Conservation (phyloP, 148 eudicot genomes). For the Pouteria glomerata region DNA sequence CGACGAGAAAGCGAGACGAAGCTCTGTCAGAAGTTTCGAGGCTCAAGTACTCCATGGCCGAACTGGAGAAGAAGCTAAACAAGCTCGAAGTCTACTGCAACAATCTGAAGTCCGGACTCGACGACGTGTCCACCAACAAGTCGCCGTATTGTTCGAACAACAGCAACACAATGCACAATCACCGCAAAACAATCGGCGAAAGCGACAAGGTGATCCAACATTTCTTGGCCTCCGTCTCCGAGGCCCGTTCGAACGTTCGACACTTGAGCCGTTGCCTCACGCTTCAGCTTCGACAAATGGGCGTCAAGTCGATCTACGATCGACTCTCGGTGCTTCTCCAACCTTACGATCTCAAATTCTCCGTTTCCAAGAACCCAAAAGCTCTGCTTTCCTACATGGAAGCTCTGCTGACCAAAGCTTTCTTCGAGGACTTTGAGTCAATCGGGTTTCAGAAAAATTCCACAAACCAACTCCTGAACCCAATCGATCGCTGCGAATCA, state of each 20-base stretch:
- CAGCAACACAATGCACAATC: constrained; percentile 8
- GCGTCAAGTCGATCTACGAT: constrained; percentile 45
- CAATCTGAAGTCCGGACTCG: constrained; percentile 59
- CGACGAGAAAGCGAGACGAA: constrained; percentile 66
- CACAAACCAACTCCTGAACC: constrained; percentile 48
- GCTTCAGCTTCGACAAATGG: constrained; percentile 57
- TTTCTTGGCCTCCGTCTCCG: constrained; percentile 60
- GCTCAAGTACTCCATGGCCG: constrained; percentile 62
- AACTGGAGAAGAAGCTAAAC: constrained; percentile 76
- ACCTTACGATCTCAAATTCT: constrained; percentile 60
- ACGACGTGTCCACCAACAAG: constrained; percentile 24
- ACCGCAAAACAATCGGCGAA: constrained; percentile 15
- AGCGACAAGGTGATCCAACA: constrained; percentile 48
- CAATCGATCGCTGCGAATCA: constrained; percentile 53
- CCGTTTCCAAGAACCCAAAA: constrained; percentile 51
- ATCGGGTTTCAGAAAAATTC: constrained; percentile 42
- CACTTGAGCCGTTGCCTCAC: constrained; percentile 51
- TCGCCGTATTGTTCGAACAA: neutral
- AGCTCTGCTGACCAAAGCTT: constrained; percentile 51
- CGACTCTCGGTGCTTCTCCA: constrained; percentile 38
- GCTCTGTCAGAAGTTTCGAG: constrained; percentile 70
- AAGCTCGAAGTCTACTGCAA: constrained; percentile 70
- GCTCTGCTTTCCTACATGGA: constrained; percentile 51
- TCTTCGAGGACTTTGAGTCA: constrained; percentile 72
- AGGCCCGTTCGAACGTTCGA: constrained; percentile 55